Evolutionary conservation across 345 rosid species (phyloP), one percentile per base, ranked within the genome.

Genomic region (Mercurialis annua): DNA sequence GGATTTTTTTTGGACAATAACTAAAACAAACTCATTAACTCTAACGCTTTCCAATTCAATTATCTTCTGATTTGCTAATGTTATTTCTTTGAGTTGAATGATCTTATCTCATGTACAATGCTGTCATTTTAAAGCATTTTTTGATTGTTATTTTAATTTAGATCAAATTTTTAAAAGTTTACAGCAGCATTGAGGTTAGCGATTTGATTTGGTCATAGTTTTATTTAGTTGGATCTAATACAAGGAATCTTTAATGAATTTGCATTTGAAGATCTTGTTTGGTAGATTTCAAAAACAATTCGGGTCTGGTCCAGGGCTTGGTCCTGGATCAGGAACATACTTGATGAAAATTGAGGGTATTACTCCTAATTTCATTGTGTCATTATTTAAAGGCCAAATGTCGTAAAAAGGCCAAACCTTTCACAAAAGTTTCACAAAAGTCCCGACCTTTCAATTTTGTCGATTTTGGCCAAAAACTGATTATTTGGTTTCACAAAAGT

Each of bases 301-400:
- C 62, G 87, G 94, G 20, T 81, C 91, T 64, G 91, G 94, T 75
- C 87, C 90, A 0, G 90, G 89, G 36, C 89, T 86, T 18, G 93
- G 90, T 68, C 87, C 90, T 15, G 93, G 93, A 71, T 87, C 90
- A 10, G 88, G 87, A 42, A 70, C 82, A 12, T 79, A 84, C 62
- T 60, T 87, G 44, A 82, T 84, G 89, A 84, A 78, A 61, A 80
- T 84, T 2, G 88, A 82, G 48, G 90, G 85, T 59, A 75, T 84
- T 70, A 56, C 83, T 68, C 75, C 86, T 67, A 87, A 71, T 68
- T 73, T 84, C 59, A 75, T 85, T 2, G 77, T 71, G 52, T 81
- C 84, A 8, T 23, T 85, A 9, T 85, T 79, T n/a, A n/a, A n/a
- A n/a, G n/a, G n/a, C n/a, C n/a, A n/a, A n/a, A n/a, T n/a, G n/a